phyloP scores from a whole-genome alignment of 1,139 yeast genomes.

The Candida smagusa region DNA sequence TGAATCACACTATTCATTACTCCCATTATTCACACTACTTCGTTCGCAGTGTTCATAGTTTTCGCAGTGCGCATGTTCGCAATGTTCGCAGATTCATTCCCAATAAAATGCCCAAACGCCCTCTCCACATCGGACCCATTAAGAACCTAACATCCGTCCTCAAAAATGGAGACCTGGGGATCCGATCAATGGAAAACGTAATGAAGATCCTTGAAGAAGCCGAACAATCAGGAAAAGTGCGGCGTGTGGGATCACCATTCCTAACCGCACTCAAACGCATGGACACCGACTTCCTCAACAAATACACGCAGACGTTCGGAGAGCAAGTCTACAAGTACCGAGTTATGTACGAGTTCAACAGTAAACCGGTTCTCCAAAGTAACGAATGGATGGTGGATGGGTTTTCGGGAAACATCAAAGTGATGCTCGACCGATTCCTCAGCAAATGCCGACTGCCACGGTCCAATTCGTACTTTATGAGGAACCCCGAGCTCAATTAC shows the following conservation, averaged over 20 bases:
- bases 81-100: too few relatives aligned
- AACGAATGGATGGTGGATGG: conserved; percentile 9
- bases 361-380: conserved; percentile 12
- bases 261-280: conserved; percentile 10
- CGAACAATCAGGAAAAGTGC: conserved; percentile 6
- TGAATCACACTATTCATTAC: too few relatives aligned
- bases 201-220: conserved; percentile 14
- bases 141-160: neutral
- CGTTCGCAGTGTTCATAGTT: too few relatives aligned
- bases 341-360: conserved; percentile 12
- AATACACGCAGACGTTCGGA: conserved; percentile 13
- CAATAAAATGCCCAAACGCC: too few relatives aligned
- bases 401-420: conserved; percentile 8
- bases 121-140: too few relatives aligned
- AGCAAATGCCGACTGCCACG: conserved; percentile 8
- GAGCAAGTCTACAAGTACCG: conserved; percentile 12
- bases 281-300: conserved; percentile 12
- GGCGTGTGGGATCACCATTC: conserved; percentile 8
- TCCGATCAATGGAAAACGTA: conserved; percentile 15
- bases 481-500: conserved; percentile 9
- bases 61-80: too few relatives aligned
- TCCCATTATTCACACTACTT: too few relatives aligned
- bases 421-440: conserved; percentile 7
- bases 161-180: conserved; percentile 6
- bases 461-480: conserved; percentile 12